Percentiles rank a stretch among this genome's conserved stretches.
Conservation (phyloP, 2,329 filamentous ascomycete genomes). For the Akanthomyces muscarius region DNA sequence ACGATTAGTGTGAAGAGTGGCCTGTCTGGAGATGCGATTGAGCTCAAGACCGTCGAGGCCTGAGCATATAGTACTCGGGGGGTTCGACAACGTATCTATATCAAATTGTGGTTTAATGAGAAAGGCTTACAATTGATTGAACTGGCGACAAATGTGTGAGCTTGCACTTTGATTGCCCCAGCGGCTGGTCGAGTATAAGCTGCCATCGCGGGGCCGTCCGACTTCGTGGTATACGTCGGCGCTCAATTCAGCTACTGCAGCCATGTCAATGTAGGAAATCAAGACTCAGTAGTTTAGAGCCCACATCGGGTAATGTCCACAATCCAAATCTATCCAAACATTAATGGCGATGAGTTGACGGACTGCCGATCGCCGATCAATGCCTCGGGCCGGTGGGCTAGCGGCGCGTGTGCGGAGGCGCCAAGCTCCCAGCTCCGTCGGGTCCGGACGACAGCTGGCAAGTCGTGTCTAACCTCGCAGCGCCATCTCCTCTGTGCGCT, state of each 20-base stretch:
- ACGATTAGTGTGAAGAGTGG: background rate
- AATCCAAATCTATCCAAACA: background rate
- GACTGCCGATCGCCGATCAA: background rate
- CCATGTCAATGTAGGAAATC: no score
- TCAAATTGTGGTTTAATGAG: no score
- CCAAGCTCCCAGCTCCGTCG: background rate
- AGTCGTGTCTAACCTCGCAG: background rate
- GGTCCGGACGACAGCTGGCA: background rate
- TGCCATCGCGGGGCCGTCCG: no score
- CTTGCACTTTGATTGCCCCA: no score
- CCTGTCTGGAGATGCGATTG: background rate
- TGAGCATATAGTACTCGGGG: background rate
- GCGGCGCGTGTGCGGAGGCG: background rate
- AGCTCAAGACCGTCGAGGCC: background rate
- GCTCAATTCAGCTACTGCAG: no score
- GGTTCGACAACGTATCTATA: background rate
- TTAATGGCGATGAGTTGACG: background rate
- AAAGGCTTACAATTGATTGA: no score
- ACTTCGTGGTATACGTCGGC: no score
- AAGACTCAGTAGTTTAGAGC: no score
- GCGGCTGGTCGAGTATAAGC: no score
- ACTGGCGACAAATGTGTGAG: no score
- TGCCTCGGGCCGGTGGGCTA: background rate
- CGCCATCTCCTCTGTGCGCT: background rate
- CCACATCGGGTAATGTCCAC: no score